Conservation (phyloP, 1,284 basidiomycete species). For the Apiotrichum porosum region DNA sequence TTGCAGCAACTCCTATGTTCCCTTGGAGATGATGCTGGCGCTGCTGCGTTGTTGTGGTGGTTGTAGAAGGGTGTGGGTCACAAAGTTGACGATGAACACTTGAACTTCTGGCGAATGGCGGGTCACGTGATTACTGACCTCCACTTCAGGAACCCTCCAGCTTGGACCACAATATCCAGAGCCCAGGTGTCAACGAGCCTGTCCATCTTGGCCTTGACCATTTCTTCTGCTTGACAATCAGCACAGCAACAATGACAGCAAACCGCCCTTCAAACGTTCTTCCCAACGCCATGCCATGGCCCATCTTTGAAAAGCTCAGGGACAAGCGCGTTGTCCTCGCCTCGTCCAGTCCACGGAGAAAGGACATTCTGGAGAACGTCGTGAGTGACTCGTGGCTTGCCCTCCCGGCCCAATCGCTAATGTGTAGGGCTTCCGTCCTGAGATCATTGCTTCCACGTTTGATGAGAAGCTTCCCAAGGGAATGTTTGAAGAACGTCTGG, state of each 20-base stretch:
- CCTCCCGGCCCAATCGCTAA: slow-evolving; percentile 11
- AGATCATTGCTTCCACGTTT: slow-evolving; percentile 84
- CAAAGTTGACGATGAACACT: not conserved
- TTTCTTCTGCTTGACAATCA: no score
- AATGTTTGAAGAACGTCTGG: slow-evolving; percentile 65
- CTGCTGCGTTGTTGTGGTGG: no score
- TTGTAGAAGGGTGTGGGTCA: not conserved
- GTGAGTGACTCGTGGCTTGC: slow-evolving; percentile 53
- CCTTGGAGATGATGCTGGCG: not conserved
- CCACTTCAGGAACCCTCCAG: no score
- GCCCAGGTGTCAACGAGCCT: no score
- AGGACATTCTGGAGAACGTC: slow-evolving; percentile 73
- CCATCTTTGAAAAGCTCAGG: slow-evolving; percentile 64
- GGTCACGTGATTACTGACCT: no score
- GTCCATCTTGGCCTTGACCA: no score
- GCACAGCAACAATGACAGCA: slow-evolving; percentile 5
- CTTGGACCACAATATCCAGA: not conserved
- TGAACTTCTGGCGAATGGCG: not conserved
- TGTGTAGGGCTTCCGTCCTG: slow-evolving; percentile 73
- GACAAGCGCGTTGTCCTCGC: slow-evolving; percentile 74
- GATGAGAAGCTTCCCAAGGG: slow-evolving; percentile 69
- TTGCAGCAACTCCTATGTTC: no score
- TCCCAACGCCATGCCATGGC: slow-evolving; percentile 64
- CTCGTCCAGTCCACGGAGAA: slow-evolving; percentile 76
- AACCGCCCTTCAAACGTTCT: slow-evolving; percentile 54